Base-by-base conservation (phyloP, 2,329 filamentous ascomycete genomes). In the Colletotrichum shisoi region DNA sequence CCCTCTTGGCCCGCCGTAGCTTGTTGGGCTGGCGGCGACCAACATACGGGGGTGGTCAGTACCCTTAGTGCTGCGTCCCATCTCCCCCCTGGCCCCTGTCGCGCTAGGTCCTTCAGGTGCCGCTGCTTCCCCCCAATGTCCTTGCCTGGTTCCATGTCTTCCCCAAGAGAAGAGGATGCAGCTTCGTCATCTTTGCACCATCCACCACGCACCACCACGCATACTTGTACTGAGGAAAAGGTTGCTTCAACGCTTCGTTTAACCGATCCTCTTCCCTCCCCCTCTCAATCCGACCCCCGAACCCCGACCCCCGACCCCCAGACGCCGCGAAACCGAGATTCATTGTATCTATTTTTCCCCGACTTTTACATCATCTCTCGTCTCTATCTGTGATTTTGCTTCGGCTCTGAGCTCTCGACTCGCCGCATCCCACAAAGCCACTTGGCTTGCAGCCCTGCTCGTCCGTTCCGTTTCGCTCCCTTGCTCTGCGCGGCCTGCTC, bases 141-240 rank as follows among this genome's bases (percentile, higher is more conserved):
- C 6, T 31, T 8, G 27, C 7, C 27, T 40, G 44, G n/a, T 44
- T 24, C 31, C 31, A 34, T 34, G 42, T 52, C 42, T 34, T 46
- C 40, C 64, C 54, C 48, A 44, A 60, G 34, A 60, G 6, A 42
- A 60, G 12, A 53, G 37, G 21, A 51, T 39, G 45, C 61, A 65
- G 54, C 62, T 57, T 60, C 65, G 65, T 68, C 65, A 68, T 68
- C 49, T 68, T 65, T 60, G 49, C 56, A 68, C 40, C 48, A 54
- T 56, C n/a, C 45, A 27, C 39, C 48, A 11, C 34, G 34, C 44
- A 37, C 51, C 58, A 49, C 24, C 21, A 17, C 24, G 7, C 37
- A 24, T 15, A 67, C 37, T 34, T 53, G 40, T 40, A 44, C 39
- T 21, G 21, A 59, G 45, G 27, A 39, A 24, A 58, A 65, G 48